Percentiles rank a stretch among this genome's conserved stretches.
Conservation (phyloP, 768 basidiomycete species). For the Melanogaster broomeanus region DNA sequence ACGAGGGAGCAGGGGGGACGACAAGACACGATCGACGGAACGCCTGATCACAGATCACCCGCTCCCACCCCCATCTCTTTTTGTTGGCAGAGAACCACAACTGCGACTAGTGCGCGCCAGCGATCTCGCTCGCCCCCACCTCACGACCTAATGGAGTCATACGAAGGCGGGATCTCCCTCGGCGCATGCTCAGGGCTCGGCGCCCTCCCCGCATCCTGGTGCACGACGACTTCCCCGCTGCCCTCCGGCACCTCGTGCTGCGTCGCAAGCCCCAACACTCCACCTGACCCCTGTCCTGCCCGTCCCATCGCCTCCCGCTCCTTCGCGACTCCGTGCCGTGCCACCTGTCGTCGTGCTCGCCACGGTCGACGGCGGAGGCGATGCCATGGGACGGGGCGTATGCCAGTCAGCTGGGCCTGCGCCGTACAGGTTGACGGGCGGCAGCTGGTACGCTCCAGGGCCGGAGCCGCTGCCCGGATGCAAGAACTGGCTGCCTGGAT, state of each 20-base stretch:
- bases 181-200: constrained; percentile 19
- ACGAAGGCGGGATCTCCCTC: constrained; percentile 29
- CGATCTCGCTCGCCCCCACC: no score
- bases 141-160: constrained; percentile 26
- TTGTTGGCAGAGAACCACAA: no score
- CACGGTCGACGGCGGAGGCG: constrained; percentile 25
- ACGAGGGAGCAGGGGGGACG: no score
- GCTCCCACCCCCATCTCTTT: no score
- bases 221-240: constrained; percentile 25
- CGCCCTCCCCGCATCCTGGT: constrained; percentile 28
- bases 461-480: constrained; percentile 1
- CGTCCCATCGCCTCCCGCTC: constrained; percentile 25
- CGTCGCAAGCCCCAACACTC: constrained; percentile 19
- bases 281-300: constrained; percentile 1
- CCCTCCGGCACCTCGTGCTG: constrained; percentile 22
- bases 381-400: constrained; percentile 12
- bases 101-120: no score
- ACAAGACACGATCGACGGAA: no score
- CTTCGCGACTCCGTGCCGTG: constrained; percentile 16
- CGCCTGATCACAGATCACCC: no score
- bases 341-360: constrained; percentile 15
- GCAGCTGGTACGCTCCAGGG: constrained; percentile 4
- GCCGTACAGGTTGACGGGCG: constrained; percentile 10
- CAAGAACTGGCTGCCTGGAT: background rate
- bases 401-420: constrained; percentile 20